These are phyloP conservation scores for Alnus rubra DNA, from an alignment of 306 rosid genomes.

Conservation along the genomic window DNA sequence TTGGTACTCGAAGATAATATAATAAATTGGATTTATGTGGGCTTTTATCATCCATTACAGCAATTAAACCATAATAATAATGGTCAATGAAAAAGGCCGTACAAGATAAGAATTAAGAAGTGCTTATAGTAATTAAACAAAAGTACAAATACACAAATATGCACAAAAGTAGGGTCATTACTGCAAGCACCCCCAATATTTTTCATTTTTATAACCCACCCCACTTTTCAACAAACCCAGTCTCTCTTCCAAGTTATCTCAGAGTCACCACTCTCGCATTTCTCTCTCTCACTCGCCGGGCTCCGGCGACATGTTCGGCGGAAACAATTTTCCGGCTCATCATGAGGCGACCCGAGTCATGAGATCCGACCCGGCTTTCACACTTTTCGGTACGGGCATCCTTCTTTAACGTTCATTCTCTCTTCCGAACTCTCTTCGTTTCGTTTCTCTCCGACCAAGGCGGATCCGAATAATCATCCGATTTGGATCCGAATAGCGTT, in stretches of 20 bases:
- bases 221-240: constrained; percentile 11
- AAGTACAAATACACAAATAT: constrained; percentile 1
- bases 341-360: constrained; percentile 28
- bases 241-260: constrained; percentile 33
- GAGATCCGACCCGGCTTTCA: constrained; percentile 45
- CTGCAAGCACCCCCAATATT: constrained; percentile 19
- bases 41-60: not conserved
- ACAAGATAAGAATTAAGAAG: too few species aligned
- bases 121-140: not conserved
- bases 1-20: too few species aligned
- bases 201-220: constrained; percentile 11
- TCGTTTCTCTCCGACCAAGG: not conserved
- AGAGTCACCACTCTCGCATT: not conserved
- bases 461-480: constrained; percentile 10
- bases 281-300: constrained; percentile 24
- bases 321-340: constrained; percentile 20
- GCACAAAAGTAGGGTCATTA: constrained; percentile 16
- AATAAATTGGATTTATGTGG: not conserved
- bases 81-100: too few species aligned
- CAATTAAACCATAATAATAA: not conserved
- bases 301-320: constrained; percentile 46
- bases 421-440: not conserved
- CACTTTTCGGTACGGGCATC: constrained; percentile 43
- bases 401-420: constrained; percentile 19
- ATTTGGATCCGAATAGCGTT: constrained; percentile 40